These are phyloP conservation scores for Erigeron philadelphicus DNA, from an alignment of 140 eudicot genomes.

Conservation along the genomic window DNA sequence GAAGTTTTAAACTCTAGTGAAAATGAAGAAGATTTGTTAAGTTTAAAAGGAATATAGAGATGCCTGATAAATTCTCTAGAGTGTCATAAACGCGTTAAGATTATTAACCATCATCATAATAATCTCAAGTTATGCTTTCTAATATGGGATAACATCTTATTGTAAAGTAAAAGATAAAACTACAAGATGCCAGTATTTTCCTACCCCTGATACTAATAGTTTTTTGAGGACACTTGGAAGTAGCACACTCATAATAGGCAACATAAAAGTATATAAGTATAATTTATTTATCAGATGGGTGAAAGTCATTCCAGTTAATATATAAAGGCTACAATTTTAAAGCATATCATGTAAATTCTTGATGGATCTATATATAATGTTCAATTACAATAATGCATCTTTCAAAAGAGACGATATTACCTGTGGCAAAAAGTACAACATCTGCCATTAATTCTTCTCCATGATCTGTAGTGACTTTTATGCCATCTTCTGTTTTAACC, in stretches of 20 bases:
- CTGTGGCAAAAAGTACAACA: constrained; percentile 96
- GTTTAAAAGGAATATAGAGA: neutral
- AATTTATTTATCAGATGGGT: neutral
- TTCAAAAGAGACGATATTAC: constrained; percentile 36
- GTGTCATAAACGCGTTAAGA: neutral
- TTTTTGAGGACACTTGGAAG: neutral
- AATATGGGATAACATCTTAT: neutral
- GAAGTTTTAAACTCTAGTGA: constrained; percentile 3
- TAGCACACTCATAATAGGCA: constrained; percentile 15
- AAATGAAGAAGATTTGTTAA: neutral
- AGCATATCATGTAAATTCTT: neutral
- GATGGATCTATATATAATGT: neutral
- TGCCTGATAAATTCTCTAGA: neutral
- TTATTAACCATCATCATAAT: neutral
- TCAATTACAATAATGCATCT: neutral
- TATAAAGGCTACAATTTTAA: constrained; percentile 3
- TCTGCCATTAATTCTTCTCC: constrained; percentile 95
- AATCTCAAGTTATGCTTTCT: neutral
- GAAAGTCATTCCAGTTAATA: neutral
- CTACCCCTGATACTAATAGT: constrained; percentile 1
- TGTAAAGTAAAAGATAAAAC: too few species aligned
- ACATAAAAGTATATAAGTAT: neutral
- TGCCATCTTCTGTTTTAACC: constrained; percentile 73
- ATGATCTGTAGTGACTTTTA: constrained; percentile 80
- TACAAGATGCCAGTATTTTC: too few species aligned